Base-by-base conservation (phyloP, 1,284 basidiomycete genomes). In the Sanghuangporus baumii region DNA sequence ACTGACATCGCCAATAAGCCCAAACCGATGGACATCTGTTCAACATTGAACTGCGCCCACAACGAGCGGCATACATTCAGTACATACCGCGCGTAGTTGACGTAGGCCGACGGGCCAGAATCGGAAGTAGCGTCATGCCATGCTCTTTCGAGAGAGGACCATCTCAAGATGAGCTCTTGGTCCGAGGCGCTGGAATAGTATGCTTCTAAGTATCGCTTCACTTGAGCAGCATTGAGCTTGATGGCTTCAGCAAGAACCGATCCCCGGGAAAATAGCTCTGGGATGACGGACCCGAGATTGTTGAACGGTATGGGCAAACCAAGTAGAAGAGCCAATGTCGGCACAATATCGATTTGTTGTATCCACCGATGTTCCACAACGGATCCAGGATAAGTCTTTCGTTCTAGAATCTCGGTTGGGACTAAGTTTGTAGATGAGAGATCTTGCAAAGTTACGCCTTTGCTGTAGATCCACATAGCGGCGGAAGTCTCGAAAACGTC, bases 231-330 rank as follows among this genome's bases (percentile, higher is more conserved):
- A 67, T 96, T 96, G 61, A 91, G 75, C 59, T 84, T 74, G 2
- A 94, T 80, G 0, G 94, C 94, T 1, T 77, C 81, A 67, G 86
- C 82, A 70, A 70, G 73, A 7, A 67, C 63, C 14, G 72, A 37
- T 11, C 20, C 37, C 34, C 72, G 73, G 66, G 74, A 73, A 73
- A 99, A 98, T 16, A 95, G 76, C 71, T 99, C 96, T 0, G 96
- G 96, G 26, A 99, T 93, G 62, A 97, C 77, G 1, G 82, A 85
- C 0, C 97, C 97, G 14, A 99, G 87, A 69, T 94, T 98, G 75
- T 96, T 98, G 79, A 91, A 98, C 0, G 97, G 97, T 55, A 99
- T 91, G 0, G 95, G 94, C 2, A 97, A 76, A 20, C 96, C 96
- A 11, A 99, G 86, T 7, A 98, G 83, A n/a, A 98, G 82, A 2